phyloP scores from a whole-genome alignment of 1,139 yeast genomes.

The Candida sp. region DNA sequence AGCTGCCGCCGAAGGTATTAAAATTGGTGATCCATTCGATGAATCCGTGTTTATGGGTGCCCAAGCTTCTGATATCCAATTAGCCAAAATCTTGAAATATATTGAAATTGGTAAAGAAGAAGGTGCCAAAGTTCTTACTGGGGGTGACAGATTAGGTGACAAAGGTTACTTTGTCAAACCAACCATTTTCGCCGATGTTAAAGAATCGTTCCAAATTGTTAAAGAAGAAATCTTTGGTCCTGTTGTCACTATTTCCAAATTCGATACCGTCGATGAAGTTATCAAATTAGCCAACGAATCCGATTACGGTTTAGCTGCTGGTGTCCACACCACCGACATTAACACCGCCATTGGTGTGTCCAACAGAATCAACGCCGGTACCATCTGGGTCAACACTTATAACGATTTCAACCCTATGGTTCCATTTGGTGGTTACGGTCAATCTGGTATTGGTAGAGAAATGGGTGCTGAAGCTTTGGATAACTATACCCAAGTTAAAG shows the following conservation, averaged over 20 bases:
- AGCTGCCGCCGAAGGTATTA: slow-evolving; percentile 51
- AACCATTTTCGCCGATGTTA: slow-evolving; percentile 72
- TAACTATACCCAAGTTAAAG: slow-evolving; percentile 79
- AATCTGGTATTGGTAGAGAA: slow-evolving; percentile 91
- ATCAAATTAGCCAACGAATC: slow-evolving; percentile 68
- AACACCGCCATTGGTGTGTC: slow-evolving; percentile 69
- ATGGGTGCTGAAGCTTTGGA: slow-evolving; percentile 84
- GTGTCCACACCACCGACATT: slow-evolving; percentile 69
- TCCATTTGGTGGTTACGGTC: slow-evolving; percentile 85
- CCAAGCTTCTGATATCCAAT: slow-evolving; percentile 73
- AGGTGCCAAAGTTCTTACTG: slow-evolving; percentile 74
- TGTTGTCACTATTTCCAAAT: slow-evolving; percentile 72
- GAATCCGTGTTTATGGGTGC: slow-evolving; percentile 78
- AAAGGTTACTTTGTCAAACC: slow-evolving; percentile 82
- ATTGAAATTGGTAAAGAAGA: slow-evolving; percentile 70
- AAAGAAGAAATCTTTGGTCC: slow-evolving; percentile 90
- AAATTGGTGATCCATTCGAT: slow-evolving; percentile 78
- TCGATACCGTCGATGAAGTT: slow-evolving; percentile 70
- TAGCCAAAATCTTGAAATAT: slow-evolving; percentile 70
- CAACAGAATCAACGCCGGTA: slow-evolving; percentile 71
- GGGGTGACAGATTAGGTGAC: slow-evolving; percentile 66
- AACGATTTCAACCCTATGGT: slow-evolving; percentile 79
- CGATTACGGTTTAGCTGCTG: slow-evolving; percentile 80
- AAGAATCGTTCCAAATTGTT: slow-evolving; percentile 63
- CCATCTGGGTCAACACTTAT: slow-evolving; percentile 83